phyloP scores from a whole-genome alignment of 352 stramenopile species.

The Elongisporangium undulatum region DNA sequence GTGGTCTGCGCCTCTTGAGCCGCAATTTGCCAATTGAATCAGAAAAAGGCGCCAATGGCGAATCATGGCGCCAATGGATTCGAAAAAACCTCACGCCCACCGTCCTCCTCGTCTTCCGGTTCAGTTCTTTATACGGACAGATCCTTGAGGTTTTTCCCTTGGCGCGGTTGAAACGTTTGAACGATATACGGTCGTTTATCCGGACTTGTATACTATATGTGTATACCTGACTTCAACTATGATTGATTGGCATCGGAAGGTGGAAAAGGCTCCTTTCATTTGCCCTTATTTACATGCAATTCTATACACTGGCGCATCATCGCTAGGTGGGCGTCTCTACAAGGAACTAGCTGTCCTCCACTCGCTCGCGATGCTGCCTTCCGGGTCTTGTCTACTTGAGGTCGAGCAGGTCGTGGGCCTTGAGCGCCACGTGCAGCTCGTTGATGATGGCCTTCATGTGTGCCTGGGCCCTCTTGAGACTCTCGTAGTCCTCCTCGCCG shows the following conservation, averaged over 20 bases:
- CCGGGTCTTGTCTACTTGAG: slow-evolving; percentile 44
- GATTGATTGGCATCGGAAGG: not conserved
- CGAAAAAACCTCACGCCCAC: not conserved
- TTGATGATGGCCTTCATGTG: slow-evolving; percentile 43
- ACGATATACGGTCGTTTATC: not conserved
- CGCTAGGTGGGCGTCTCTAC: too few species aligned
- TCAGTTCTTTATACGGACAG: not conserved
- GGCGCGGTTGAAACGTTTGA: too few species aligned
- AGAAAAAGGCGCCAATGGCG: not conserved
- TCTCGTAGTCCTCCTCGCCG: slow-evolving; percentile 26
- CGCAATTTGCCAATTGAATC: not conserved
- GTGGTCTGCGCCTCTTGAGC: slow-evolving; percentile 9
- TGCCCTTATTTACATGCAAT: not conserved
- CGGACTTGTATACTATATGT: not conserved
- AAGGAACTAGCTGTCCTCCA: too few species aligned
- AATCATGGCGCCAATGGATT: not conserved
- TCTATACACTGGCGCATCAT: not conserved
- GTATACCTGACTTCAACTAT: not conserved
- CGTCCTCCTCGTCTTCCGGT: not conserved
- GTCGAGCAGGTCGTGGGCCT: slow-evolving; percentile 62
- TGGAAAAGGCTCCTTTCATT: not conserved
- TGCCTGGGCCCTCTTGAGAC: slow-evolving; percentile 37
- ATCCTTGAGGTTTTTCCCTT: not conserved
- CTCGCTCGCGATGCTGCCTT: not conserved
- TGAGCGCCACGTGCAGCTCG: slow-evolving; percentile 46